These are phyloP conservation scores for Pseudocercospora crystallina DNA, from an alignment of 2,329 filamentous ascomycete species.

Conservation along the genomic window DNA sequence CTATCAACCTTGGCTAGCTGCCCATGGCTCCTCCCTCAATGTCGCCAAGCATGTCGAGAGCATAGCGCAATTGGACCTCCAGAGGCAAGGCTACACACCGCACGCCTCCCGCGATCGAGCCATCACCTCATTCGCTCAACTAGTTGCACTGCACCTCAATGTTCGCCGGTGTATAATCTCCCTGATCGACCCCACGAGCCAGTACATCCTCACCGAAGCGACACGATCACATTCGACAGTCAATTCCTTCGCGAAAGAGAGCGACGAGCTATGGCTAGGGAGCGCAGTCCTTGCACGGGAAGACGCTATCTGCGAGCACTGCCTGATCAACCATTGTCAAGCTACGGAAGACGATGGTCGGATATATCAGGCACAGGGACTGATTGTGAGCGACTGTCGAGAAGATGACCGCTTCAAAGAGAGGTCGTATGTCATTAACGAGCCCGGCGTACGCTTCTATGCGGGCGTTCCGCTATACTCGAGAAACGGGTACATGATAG, in stretches of 20 bases:
- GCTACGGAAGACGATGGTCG: constrained; percentile 19
- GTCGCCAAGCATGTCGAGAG: constrained; percentile 29
- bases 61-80: constrained; percentile 23
- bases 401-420: constrained; percentile 36
- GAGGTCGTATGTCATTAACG: constrained; percentile 28
- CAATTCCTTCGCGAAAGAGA: constrained; percentile 35
- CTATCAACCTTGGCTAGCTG: constrained; percentile 28
- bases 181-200: constrained; percentile 49
- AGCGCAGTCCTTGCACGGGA: constrained; percentile 36
- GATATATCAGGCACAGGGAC: constrained; percentile 17
- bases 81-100: constrained; percentile 25
- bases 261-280: constrained; percentile 35
- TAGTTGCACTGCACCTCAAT: constrained; percentile 39
- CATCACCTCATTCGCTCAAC: constrained; percentile 49
- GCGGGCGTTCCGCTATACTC: constrained; percentile 63
- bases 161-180: constrained; percentile 41
- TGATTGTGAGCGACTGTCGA: constrained; percentile 31
- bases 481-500: constrained; percentile 57
- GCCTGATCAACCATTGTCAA: constrained; percentile 19
- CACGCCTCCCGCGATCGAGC: constrained; percentile 31
- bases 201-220: constrained; percentile 54
- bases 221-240: constrained; percentile 41
- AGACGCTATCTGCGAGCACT: constrained; percentile 37
- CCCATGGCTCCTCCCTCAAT: constrained; percentile 25
- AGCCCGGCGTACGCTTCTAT: constrained; percentile 46